A percentile compares a stretch with the other conserved stretches of the same genome.
Evolutionary conservation across 73 alveolate genomes (phyloP).

Genomic region (Breviolum minutum): DNA sequence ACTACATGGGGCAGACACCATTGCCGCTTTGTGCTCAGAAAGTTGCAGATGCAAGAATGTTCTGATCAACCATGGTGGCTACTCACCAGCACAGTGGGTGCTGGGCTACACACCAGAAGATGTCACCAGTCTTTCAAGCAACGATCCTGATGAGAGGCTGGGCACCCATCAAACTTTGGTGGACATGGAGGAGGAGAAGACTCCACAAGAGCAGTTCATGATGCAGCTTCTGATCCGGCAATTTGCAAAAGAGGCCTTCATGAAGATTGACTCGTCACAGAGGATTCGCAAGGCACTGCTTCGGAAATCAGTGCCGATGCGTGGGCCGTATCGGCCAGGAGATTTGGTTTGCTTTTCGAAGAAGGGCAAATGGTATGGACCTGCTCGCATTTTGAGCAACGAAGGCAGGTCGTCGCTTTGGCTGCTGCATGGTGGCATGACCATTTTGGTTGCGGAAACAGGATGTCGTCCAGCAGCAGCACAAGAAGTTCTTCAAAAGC

Average conservation of each 20-base stretch:
- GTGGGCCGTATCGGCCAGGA: neutral
- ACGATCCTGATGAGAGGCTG: neutral
- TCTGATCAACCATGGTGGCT: neutral
- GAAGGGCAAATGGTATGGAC: conserved; percentile 17
- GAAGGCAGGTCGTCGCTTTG: neutral
- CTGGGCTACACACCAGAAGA: neutral
- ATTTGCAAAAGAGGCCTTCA: neutral
- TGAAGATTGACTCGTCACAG: neutral
- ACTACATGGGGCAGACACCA: too few species aligned
- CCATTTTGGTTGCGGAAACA: neutral
- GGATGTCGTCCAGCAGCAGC: neutral
- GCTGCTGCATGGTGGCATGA: conserved; percentile 6
- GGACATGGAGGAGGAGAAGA: neutral
- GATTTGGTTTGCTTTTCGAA: neutral
- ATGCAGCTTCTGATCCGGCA: neutral
- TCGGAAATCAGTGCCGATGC: neutral
- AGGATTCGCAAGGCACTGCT: neutral
- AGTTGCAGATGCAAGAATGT: neutral
- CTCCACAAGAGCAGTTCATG: neutral
- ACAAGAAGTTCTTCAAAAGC: neutral
- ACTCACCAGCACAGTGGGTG: neutral
- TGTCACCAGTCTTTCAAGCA: neutral
- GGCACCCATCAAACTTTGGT: neutral
- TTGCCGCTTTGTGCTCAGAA: too few species aligned
- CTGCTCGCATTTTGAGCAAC: neutral